Base-by-base conservation (phyloP, 2,329 filamentous ascomycete species). In the Periconia macrospinosa region DNA sequence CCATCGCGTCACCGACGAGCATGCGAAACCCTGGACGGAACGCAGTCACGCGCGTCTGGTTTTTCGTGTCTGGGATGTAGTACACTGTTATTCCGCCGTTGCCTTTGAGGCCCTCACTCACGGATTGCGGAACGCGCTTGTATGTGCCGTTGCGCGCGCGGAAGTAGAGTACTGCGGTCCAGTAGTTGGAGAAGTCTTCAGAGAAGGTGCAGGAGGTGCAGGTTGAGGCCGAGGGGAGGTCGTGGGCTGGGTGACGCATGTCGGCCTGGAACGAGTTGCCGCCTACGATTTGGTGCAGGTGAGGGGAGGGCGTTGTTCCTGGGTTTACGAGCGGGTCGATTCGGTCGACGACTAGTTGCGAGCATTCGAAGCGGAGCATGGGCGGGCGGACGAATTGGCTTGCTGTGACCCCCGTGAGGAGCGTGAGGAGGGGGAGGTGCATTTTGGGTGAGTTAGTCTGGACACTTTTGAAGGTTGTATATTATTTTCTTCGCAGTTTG, bases 1-100 rank as follows among this genome's bases (percentile, higher is more conserved):
- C 33, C 37, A 37, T 41, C 5, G 58, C 48, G 41, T 61, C 54
- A 11, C 59, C 59, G 3, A 55, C 57, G 10, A 61, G 49, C 59
- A 61, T 61, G 17, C 59, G 55, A 43, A 61, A 61, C 3, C 59
- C 59, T 3, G 80, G 68, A 15, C 88, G 89, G 78, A 91, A 92
- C 13, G 88, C 79, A n/a, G 85, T 79, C 62, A 63, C 59, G 2
- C 33, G 44, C 14, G 52, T 49, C 14, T 47, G 30, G 20, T 63
- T 64, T 10, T 55, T 50, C 2, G 54, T 44, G 8, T 47, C 49
- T 2, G 66, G 55, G 33, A 65, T 68, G 43, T 69, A 69, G 45
- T 69, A 69, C 2, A 69, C 60, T 3, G 63, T 67, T 14, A 69
- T 63, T 13, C 66, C 66, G n/a, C 55, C 66, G 10, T 52, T 55